Evolutionary conservation across 2,329 filamentous ascomycete genomes (phyloP).

Genomic region (Pseudogymnoascus sp.): DNA sequence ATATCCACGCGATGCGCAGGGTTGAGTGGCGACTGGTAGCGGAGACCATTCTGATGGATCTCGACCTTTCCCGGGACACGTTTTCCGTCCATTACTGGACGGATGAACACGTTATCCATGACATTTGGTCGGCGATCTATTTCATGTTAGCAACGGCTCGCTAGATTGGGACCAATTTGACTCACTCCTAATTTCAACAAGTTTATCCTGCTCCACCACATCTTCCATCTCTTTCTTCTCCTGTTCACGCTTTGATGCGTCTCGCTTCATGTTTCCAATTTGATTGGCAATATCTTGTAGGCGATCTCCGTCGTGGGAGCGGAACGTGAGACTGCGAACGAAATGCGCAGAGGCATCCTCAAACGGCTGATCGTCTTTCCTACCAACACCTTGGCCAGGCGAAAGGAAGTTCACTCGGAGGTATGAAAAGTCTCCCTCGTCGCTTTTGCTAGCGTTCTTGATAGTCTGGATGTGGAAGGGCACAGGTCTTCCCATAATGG

Average conservation of each 20-base stretch:
- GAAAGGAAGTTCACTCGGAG: constrained; percentile 95
- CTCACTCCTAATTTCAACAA: constrained; percentile 85
- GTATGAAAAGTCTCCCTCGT: constrained; percentile 89
- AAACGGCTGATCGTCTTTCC: constrained; percentile 96
- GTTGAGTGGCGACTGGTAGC: constrained; percentile 76
- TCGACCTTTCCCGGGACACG: constrained; percentile 92
- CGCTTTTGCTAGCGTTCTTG: constrained; percentile 97
- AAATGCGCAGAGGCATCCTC: constrained; percentile 96
- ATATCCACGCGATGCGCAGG: constrained; percentile 82
- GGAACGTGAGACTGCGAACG: constrained; percentile 87
- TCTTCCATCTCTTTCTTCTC: constrained; percentile 99
- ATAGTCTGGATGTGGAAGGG: constrained; percentile 98
- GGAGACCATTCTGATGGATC: constrained; percentile 97
- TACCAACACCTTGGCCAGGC: constrained; percentile 89
- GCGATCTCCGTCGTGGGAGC: constrained; percentile 78
- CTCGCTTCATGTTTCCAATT: constrained; percentile 94
- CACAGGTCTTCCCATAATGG: constrained; percentile 94
- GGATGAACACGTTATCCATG: constrained; percentile 89
- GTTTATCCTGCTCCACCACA: constrained; percentile 96
- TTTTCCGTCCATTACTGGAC: constrained; percentile 92
- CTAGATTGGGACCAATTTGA: constrained; percentile 14
- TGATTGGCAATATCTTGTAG: constrained; percentile 87
- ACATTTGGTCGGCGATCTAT: constrained; percentile 82
- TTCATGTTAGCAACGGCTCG: constrained; percentile 32
- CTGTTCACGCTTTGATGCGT: constrained; percentile 82